Conservation (phyloP, 768 basidiomycete species). For the Cyathus striatus region DNA sequence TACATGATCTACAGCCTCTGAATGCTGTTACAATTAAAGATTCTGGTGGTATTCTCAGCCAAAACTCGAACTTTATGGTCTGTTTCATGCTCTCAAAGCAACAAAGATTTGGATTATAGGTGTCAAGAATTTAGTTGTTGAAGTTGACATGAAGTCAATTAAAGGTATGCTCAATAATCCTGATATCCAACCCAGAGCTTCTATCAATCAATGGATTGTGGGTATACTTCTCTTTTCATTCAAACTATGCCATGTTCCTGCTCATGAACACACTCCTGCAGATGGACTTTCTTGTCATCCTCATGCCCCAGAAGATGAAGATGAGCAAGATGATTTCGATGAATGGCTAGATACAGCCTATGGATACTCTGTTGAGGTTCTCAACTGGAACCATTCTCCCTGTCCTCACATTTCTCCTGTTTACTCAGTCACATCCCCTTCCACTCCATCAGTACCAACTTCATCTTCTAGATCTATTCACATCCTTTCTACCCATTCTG, state of each 20-base stretch:
- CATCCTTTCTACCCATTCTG: too few species aligned
- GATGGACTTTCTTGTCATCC: slow-evolving; percentile 1
- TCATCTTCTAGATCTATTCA: too few species aligned
- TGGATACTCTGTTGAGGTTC: not conserved
- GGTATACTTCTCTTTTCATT: slow-evolving; percentile 29
- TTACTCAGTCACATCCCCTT: too few species aligned
- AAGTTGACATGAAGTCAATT: too few species aligned
- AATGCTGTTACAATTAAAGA: slow-evolving; percentile 8
- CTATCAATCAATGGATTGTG: slow-evolving; percentile 36
- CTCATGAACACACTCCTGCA: slow-evolving; percentile 11
- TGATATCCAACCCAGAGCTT: slow-evolving; percentile 26
- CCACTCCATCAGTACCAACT: not conserved
- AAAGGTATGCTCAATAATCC: slow-evolving; percentile 37
- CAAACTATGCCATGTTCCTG: too few species aligned
- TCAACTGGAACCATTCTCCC: not conserved
- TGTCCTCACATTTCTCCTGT: not conserved
- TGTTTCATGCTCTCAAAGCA: slow-evolving; percentile 16
- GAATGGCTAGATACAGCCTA: too few species aligned
- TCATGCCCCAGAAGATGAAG: slow-evolving; percentile 1
- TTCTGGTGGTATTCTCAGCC: too few species aligned
- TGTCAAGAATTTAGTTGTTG: too few species aligned
- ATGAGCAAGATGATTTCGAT: slow-evolving; percentile 1
- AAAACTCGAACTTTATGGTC: too few species aligned
- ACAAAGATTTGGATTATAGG: too few species aligned
- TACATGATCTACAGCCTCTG: slow-evolving; percentile 12